These are phyloP conservation scores for Scheffersomyces spartinae DNA, from an alignment of 805 yeast genomes.

Conservation along the genomic window DNA sequence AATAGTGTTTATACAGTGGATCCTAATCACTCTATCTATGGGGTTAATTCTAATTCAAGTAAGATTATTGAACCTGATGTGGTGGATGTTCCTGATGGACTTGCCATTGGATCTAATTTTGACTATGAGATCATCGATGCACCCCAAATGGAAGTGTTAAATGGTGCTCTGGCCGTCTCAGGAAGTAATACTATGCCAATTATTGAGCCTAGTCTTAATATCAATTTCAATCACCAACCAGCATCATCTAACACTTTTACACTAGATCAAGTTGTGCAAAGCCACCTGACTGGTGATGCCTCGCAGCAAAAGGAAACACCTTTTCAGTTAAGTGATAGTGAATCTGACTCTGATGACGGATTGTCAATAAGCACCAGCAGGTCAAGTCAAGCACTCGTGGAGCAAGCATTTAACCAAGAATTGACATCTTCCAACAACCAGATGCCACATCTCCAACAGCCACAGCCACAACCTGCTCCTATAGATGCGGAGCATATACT, in stretches of 20 bases:
- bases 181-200: constrained; percentile 12
- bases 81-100: constrained; percentile 36
- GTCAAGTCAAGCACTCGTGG: constrained; percentile 32
- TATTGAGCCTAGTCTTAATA: constrained; percentile 11
- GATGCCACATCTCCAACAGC: background rate
- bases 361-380: constrained; percentile 26
- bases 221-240: constrained; percentile 6
- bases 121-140: constrained; percentile 26
- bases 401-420: constrained; percentile 21
- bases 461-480: constrained; percentile 2
- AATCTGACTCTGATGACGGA: constrained; percentile 18
- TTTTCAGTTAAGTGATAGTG: constrained; percentile 4
- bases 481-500: constrained; percentile 13
- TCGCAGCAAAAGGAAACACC: constrained; percentile 1
- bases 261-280: constrained; percentile 2
- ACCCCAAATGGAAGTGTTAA: constrained; percentile 11
- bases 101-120: constrained; percentile 26
- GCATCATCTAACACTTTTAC: constrained; percentile 1
- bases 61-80: constrained; percentile 21
- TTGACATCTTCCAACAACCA: constrained; percentile 7
- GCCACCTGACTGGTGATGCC: constrained; percentile 8
- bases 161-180: background rate
- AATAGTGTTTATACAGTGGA: constrained; percentile 61
- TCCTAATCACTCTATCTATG: constrained; percentile 28
- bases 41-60: constrained; percentile 13